Conservation (phyloP, 2,329 filamentous ascomycete species). For the Eurotiales sp. region DNA sequence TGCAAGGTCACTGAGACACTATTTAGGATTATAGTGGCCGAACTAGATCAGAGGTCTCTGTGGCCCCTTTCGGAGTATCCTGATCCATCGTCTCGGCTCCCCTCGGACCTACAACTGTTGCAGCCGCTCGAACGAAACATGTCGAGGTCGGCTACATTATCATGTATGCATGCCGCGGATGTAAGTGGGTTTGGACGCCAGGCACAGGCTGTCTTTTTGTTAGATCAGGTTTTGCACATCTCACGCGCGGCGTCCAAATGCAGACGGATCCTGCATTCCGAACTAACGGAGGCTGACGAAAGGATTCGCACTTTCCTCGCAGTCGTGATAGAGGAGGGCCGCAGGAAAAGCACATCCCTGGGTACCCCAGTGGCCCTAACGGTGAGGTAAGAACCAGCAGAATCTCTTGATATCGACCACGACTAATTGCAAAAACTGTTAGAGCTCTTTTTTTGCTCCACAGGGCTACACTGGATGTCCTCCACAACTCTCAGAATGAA, state of each 20-base stretch:
- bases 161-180: not conserved
- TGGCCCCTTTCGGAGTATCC: constrained; percentile 1
- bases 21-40: constrained; percentile 6
- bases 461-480: not conserved
- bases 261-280: not conserved
- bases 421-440: not conserved
- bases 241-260: not conserved
- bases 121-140: not conserved
- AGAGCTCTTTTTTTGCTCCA: constrained; percentile 12
- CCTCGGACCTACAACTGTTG: not conserved
- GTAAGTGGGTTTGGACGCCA: constrained; percentile 7
- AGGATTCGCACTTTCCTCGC: constrained; percentile 4
- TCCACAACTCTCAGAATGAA: not conserved
- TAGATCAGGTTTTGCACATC: constrained; percentile 1
- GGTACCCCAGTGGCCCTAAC: constrained; percentile 12
- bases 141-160: not conserved
- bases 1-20: not conserved
- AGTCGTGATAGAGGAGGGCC: constrained; percentile 5
- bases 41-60: constrained; percentile 4
- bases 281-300: not conserved
- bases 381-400: not conserved
- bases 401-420: not conserved
- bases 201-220: constrained; percentile 2
- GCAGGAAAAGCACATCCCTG: not conserved
- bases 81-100: not conserved